Percentiles rank a stretch among this genome's conserved stretches.
Conservation (phyloP, 23 red algal genomes). For the Gracilaria domingensis region DNA sequence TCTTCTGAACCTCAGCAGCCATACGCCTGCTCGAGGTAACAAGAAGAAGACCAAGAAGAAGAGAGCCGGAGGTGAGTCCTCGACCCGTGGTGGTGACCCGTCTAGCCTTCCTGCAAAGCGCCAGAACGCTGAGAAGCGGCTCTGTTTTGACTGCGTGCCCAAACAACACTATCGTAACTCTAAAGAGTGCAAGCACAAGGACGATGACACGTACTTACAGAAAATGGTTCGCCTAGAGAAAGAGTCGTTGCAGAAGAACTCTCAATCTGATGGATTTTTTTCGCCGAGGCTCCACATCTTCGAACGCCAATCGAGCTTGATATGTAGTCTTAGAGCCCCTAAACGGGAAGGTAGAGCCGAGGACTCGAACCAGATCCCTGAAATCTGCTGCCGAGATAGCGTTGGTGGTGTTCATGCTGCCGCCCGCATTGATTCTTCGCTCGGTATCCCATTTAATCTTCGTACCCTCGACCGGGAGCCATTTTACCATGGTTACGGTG, state of each 20-base stretch:
- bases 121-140: neutral
- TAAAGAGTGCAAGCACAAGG: neutral
- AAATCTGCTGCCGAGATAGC: neutral
- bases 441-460: slow-evolving; percentile 21
- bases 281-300: neutral
- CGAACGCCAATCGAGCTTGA: slow-evolving; percentile 12
- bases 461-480: slow-evolving; percentile 16
- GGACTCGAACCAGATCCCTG: neutral
- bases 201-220: neutral
- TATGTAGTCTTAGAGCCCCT: neutral
- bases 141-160: slow-evolving; percentile 1
- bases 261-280: neutral
- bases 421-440: neutral
- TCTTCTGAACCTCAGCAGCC: neutral
- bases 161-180: neutral
- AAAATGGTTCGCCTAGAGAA: neutral
- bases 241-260: neutral
- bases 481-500: slow-evolving; percentile 37
- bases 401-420: neutral
- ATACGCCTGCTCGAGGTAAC: too few relatives aligned
- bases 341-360: neutral
- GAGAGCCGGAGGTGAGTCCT: neutral
- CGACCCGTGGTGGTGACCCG: neutral
- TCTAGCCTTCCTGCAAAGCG: neutral
- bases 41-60: neutral